Base-by-base conservation (phyloP, 1,284 basidiomycete species). In the Irpex rosettiformis region DNA sequence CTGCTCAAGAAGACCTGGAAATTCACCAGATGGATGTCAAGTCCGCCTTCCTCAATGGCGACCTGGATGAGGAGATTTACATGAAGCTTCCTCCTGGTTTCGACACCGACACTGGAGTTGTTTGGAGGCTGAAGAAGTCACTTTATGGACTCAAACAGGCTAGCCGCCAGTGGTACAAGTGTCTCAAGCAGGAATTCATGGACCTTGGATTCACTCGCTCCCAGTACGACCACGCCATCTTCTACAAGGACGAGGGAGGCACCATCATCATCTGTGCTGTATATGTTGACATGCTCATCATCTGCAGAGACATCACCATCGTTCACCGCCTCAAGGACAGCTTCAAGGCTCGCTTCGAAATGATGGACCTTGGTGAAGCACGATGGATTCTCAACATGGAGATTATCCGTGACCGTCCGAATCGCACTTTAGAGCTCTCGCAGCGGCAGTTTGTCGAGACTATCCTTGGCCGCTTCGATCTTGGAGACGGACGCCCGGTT, bases 21-120 rank as follows among this genome's bases (percentile, higher is more conserved):
- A 57, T 75, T 1, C 67, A 72, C 25, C 75, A 79, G 45, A 66
- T 79, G 2, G 77, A 85, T 28, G 62, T 74, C 45, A 65, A 66
- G 28, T 64, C 65, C 3, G 71, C 71, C 0, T 73, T 67, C 56
- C 64, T 64, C 8, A 61, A 67, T 56, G 65, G 65, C 29, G 42
- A 56, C 0, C 30, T 60, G 24, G 28, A 61, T 1, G 58, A 69
- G 13, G 56, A 63, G 1, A 55, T 68, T n/a, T 69, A 70, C 52
- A 64, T 69, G 63, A 22, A 60, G 27, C 63, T 56, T 43, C 64
- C 66, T 16, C 52, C 51, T 3, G 61, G 61, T 1, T 70, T 68
- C 57, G 61, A 63, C 3, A 56, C 59, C 2, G 51, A 52, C 3
- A 43, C 16, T 5, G 59, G 40, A 11, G 18, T 29, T 8, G 55